phyloP scores from a whole-genome alignment of 306 rosid species.

The Fragaria iinumae region DNA sequence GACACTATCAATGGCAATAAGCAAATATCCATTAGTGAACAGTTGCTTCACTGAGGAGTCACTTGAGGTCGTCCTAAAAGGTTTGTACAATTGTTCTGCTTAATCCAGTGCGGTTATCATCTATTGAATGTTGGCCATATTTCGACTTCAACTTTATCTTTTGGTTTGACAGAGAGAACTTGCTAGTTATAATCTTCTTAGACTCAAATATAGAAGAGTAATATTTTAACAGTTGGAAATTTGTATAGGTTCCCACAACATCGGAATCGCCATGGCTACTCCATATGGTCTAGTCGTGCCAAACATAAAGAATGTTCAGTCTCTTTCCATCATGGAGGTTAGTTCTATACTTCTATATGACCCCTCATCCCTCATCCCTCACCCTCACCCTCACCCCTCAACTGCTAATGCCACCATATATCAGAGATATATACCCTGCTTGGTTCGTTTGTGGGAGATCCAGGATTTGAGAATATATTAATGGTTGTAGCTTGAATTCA shows the following conservation, averaged over 20 bases:
- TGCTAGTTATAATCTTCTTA: not conserved
- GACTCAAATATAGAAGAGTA: not conserved
- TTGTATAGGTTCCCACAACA: conserved; percentile 75
- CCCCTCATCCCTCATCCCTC: not conserved
- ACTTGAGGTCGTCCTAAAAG: conserved; percentile 76
- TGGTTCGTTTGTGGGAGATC: not conserved
- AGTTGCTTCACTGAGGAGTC: conserved; percentile 83
- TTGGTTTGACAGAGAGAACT: not conserved
- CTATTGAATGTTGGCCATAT: not conserved
- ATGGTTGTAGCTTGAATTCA: conserved; percentile 3
- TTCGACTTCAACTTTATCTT: not conserved
- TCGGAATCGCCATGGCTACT: conserved; percentile 94
- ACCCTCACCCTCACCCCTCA: not conserved
- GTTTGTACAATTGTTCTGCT: conserved; percentile 37
- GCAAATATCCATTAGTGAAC: conserved; percentile 67
- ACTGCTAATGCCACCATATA: not conserved
- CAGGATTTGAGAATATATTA: not conserved
- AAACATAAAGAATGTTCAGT: conserved; percentile 82
- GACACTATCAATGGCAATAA: conserved; percentile 80
- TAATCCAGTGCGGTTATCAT: not conserved
- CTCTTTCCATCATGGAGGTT: conserved; percentile 88
- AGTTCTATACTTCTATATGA: conserved; percentile 24
- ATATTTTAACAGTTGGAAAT: conserved; percentile 8
- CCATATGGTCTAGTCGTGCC: conserved; percentile 86
- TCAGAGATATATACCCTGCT: not conserved